These are phyloP conservation scores for Pestalotiopsis sp. DNA, from an alignment of 2,329 filamentous ascomycete genomes.

Conservation along the genomic window DNA sequence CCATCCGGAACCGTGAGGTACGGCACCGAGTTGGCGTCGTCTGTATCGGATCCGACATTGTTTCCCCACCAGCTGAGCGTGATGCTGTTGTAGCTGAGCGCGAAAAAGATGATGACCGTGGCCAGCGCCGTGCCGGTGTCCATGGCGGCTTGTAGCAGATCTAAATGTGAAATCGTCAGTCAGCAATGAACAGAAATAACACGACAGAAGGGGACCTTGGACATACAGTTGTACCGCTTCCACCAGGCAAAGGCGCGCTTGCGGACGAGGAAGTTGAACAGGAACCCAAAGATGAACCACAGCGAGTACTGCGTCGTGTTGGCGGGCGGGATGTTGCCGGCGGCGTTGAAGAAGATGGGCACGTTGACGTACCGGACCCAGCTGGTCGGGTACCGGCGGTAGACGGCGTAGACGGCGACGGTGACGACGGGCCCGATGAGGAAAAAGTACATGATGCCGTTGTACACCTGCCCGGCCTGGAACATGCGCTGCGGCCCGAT, in stretches of 20 bases:
- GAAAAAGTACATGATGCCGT: constrained; percentile 34
- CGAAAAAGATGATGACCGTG: constrained; percentile 35
- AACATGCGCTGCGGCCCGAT: constrained; percentile 36
- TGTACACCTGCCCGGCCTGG: constrained; percentile 32
- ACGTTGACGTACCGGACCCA: constrained; percentile 36
- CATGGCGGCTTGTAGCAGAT: constrained; percentile 33
- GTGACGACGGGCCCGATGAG: constrained; percentile 35
- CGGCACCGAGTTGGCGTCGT: constrained; percentile 36
- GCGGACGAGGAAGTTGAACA: constrained; percentile 34
- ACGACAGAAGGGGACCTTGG: too few relatives aligned
- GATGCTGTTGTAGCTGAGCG: constrained; percentile 32
- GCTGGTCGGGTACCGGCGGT: constrained; percentile 31
- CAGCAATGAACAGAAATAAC: not conserved
- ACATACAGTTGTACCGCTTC: constrained; percentile 35
- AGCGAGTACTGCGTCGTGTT: constrained; percentile 34
- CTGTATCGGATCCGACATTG: constrained; percentile 34
- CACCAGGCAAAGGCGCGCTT: constrained; percentile 34
- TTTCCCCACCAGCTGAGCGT: constrained; percentile 38
- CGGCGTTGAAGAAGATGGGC: constrained; percentile 35
- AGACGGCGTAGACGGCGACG: constrained; percentile 28
- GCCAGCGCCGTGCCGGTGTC: constrained; percentile 36
- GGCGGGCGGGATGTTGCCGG: constrained; percentile 35
- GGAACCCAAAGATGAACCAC: constrained; percentile 35
- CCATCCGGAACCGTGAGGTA: constrained; percentile 32
- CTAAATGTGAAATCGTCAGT: not conserved